These are phyloP conservation scores for Globisporangium megalacanthum DNA, from an alignment of 352 stramenopile genomes.

Conservation along the genomic window DNA sequence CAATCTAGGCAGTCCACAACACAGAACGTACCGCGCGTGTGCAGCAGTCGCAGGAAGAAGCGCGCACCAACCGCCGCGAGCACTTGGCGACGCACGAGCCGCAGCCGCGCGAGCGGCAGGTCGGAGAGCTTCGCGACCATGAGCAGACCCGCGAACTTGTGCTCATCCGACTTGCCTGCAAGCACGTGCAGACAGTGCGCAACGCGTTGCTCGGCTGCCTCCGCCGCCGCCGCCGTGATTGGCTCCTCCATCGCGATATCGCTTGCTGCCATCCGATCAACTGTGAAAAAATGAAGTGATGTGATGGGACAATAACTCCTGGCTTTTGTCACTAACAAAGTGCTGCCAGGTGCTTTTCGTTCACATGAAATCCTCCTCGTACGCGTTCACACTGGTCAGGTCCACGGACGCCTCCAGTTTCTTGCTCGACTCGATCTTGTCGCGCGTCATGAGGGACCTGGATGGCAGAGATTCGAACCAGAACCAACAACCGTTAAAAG, in stretches of 20 bases:
- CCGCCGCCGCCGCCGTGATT: background rate
- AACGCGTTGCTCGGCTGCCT: conserved; percentile 10
- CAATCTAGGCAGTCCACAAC: too few species aligned
- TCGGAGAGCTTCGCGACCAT: conserved; percentile 81
- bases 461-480: background rate
- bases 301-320: too few species aligned
- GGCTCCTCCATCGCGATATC: too few species aligned
- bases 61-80: conserved; percentile 50
- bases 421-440: conserved; percentile 51
- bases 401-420: conserved; percentile 16
- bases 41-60: conserved; percentile 79
- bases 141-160: conserved; percentile 84
- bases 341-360: background rate
- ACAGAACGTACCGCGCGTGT: conserved; percentile 46
- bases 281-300: background rate
- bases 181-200: conserved; percentile 70
- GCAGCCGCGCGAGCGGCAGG: conserved; percentile 33
- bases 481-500: background rate
- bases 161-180: conserved; percentile 64
- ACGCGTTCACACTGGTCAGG: conserved; percentile 34
- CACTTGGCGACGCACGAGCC: conserved; percentile 50
- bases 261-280: background rate
- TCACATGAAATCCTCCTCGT: conserved; percentile 83
- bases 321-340: too few species aligned
- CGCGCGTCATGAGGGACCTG: conserved; percentile 54